Evolutionary conservation across 2,329 filamentous ascomycete genomes (phyloP), one percentile per base, ranked within the genome.

Genomic region (Graphiopsis chlorocephala): DNA sequence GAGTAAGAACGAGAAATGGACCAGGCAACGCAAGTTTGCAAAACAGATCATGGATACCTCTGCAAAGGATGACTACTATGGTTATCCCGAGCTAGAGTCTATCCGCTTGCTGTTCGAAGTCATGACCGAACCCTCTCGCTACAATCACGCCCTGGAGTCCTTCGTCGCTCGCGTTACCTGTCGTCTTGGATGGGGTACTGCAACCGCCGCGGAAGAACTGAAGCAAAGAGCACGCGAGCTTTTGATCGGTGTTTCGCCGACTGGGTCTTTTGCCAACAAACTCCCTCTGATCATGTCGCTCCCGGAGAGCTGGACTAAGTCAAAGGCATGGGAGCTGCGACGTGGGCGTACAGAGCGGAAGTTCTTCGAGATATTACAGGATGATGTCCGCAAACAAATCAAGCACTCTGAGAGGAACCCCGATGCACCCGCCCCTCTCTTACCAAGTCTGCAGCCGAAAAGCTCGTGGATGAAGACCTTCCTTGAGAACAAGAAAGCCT

Each of bases 101-200:
- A 78, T 78, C 57, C 79, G 80, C 8, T 74, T 82, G 68, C 71
- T 81, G n/a, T 74, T 76, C 25, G 79, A 81, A 66, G 72, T 82
- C 1, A 72, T 81, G 66, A 75, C 78, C 15, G 75, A 80, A 17
- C 79, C 80, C 1, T 72, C 74, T 8, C 69, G 74, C 17, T 82
- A 82, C 69, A 80, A 81, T 53, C 75, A 79, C 63, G 74, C 74
- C 1, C 70, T 81, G 45, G 80, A 82, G 65, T 80, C 79, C 0
- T 82, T 78, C 72, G 78, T 81, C 45, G 74, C 79, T 15, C 75
- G 80, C 17, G 77, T 82, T n/a, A 82, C 79, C n/a, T 79, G 78
- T 61, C 76, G 79, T 31, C 72, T 82, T 10, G 80, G 79, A 17
- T 82, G 79, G 79, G 80, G 79, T 11, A 79, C 78, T 61, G 74